Evolutionary conservation across 1,284 basidiomycete genomes (phyloP).

Genomic region (Apiotrichum gamsii): DNA sequence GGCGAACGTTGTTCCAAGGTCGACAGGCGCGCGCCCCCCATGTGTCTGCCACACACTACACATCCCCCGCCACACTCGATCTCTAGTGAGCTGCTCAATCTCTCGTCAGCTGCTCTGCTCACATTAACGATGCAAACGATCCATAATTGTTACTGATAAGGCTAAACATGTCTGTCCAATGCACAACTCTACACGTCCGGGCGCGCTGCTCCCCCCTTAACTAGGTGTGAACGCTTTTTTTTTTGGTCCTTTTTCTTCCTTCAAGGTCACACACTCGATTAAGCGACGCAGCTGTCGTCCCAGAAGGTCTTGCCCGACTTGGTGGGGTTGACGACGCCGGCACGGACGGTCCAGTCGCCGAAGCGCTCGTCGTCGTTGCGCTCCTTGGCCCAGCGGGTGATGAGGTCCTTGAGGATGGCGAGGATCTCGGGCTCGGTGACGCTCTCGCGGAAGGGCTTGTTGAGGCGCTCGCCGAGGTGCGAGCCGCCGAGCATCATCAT

Average conservation of each 20-base stretch:
- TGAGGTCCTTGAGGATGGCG: slow-evolving; percentile 81
- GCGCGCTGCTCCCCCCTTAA: not conserved
- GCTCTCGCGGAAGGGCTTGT: slow-evolving; percentile 71
- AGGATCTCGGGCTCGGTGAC: slow-evolving; percentile 93
- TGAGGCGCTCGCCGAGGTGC: slow-evolving; percentile 84
- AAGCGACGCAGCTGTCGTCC: slow-evolving; percentile 51
- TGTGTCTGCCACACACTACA: too few species aligned
- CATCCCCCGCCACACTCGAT: too few species aligned
- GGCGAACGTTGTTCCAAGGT: too few species aligned
- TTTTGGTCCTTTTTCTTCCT: not conserved
- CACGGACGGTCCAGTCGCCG: slow-evolving; percentile 89
- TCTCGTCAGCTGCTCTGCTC: too few species aligned
- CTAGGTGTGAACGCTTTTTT: not conserved
- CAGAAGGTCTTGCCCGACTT: slow-evolving; percentile 75
- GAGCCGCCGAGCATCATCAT: slow-evolving; percentile 94
- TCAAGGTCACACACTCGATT: too few species aligned
- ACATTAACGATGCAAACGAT: slow-evolving; percentile 5
- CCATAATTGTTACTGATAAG: slow-evolving; percentile 5
- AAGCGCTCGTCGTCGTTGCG: slow-evolving; percentile 84
- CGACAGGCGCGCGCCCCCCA: too few species aligned
- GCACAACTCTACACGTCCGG: slow-evolving; percentile 3
- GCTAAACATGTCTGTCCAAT: slow-evolving; percentile 3
- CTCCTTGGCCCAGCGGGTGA: slow-evolving; percentile 86
- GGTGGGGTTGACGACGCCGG: slow-evolving; percentile 74
- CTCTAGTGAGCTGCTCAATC: too few species aligned